A percentile compares a stretch with the other conserved stretches of the same genome.
phyloP scores from a whole-genome alignment of 768 basidiomycete species.

The Sporobolomyces roseus region DNA sequence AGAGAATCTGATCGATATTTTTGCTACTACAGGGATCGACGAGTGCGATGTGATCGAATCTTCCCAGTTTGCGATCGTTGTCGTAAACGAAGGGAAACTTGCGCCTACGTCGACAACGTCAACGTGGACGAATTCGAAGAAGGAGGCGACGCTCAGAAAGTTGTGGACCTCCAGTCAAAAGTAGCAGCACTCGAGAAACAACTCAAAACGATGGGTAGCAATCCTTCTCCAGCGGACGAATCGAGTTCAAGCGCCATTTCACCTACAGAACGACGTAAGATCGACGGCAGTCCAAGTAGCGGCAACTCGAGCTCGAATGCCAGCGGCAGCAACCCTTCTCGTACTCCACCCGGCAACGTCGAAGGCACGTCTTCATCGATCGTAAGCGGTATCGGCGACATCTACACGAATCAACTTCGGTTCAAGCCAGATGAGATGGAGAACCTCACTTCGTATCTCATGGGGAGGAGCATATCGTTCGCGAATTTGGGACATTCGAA shows the following conservation, averaged over 20 bases:
- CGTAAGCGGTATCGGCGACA: background rate
- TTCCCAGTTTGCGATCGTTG: conserved; percentile 29
- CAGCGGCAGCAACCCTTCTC: conserved; percentile 5
- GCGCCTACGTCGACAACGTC: conserved; percentile 14
- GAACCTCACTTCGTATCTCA: background rate
- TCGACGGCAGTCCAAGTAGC: background rate
- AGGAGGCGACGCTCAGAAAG: conserved; percentile 29
- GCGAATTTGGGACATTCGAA: conserved; percentile 8
- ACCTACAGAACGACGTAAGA: background rate
- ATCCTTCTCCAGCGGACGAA: background rate
- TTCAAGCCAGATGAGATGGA: conserved; percentile 10
- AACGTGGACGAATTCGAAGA: conserved; percentile 29
- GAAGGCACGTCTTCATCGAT: background rate
- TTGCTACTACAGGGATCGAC: conserved; percentile 10
- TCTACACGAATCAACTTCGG: conserved; percentile 5
- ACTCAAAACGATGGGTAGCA: conserved; percentile 7
- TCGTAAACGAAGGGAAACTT: conserved; percentile 20
- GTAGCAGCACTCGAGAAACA: conserved; percentile 32
- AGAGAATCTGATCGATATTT: background rate
- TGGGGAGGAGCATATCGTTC: background rate
- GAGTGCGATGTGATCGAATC: conserved; percentile 27
- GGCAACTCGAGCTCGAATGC: background rate
- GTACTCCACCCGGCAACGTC: conserved; percentile 1
- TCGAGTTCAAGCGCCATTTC: too few relatives aligned
- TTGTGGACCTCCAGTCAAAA: conserved; percentile 12